A percentile compares a stretch with the other conserved stretches of the same genome.
Conservation (phyloP, 495 filamentous ascomycete species). For the Hypoxylon subgilvum region DNA sequence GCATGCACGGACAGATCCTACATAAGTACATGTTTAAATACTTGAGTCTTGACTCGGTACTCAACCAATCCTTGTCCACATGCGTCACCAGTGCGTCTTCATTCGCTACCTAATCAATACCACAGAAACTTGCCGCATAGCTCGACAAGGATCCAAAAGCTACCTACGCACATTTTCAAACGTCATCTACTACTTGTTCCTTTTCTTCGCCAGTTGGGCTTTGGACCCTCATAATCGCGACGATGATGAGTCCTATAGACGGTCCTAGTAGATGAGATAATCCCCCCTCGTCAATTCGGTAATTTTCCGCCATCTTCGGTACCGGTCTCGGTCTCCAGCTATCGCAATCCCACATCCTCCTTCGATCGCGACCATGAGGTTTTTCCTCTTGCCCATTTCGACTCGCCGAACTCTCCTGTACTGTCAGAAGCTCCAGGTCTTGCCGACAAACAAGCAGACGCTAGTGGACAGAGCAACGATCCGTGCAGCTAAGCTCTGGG, state of each 20-base stretch:
- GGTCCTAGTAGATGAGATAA: conserved; percentile 17
- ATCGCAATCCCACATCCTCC: conserved; percentile 3
- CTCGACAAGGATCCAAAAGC: conserved; percentile 31
- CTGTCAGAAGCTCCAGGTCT: conserved; percentile 71
- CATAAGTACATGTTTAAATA: background rate
- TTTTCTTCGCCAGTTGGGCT: background rate
- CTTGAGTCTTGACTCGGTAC: background rate
- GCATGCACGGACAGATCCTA: too few relatives aligned
- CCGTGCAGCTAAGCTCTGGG: conserved; percentile 77
- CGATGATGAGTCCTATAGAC: conserved; percentile 15
- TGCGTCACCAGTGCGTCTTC: conserved; percentile 34
- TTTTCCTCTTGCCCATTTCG: conserved; percentile 94
- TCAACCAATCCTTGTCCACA: conserved; percentile 30
- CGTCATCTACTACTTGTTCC: conserved; percentile 19
- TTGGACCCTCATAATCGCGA: background rate
- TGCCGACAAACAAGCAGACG: conserved; percentile 56
- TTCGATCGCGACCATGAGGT: conserved; percentile 69
- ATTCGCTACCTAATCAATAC: conserved; percentile 19
- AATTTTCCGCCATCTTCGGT: background rate
- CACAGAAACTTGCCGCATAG: conserved; percentile 1
- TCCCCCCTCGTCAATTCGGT: background rate
- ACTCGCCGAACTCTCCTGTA: conserved; percentile 91
- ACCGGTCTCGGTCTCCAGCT: background rate
- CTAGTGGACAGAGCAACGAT: conserved; percentile 67
- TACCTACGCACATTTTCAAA: conserved; percentile 16